Evolutionary conservation across 2,329 filamentous ascomycete species (phyloP), one percentile per base, ranked within the genome.

Genomic region (Cadophora sp.): DNA sequence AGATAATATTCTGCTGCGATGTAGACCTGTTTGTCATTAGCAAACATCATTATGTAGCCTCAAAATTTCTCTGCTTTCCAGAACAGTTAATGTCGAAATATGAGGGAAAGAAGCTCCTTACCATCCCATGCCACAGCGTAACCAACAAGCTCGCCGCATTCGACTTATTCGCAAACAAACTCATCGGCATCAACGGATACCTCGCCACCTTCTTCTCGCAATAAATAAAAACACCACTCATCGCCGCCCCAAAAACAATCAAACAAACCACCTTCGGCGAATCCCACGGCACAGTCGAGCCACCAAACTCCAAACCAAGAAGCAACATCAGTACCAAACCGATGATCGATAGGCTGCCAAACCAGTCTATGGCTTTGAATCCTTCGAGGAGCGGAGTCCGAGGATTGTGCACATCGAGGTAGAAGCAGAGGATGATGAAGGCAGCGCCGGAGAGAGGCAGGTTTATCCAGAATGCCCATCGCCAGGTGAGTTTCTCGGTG

Each of bases 301-400:
- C 93, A 64, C 93, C 94, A 71, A 94, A 92, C 74, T 97, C 90
- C 8, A 97, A 86, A 1, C 93, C 94, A 55, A 97, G 87, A 3
- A 97, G 86, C 73, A 97, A 83, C 90, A 97, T 94, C 40, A 96
- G 83, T 0, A 91, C 93, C 22, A 90, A 91, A 51, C 89, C 91
- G 29, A 95, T 86, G 76, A 97, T 87, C 29, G 67, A 70, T 14
- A 90, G 55, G 0, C 85, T 87, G 0, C 91, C 91, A 14, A 82
- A 71, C 85, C 85, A 87, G 72, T 87, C 85, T 26, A 87, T 80
- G 0, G 87, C 87, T 69, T 85, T 86, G 9, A 92, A 78, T 0
- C 90, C 90, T 46, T 86, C 80, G 37, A 80, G 76, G 3, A 92
- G 76, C 0, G 86, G 83, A 1, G 75, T 87, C 81, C 83, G 83